phyloP scores from a whole-genome alignment of 2,329 filamentous ascomycete species.

The Diplocarpon mali region DNA sequence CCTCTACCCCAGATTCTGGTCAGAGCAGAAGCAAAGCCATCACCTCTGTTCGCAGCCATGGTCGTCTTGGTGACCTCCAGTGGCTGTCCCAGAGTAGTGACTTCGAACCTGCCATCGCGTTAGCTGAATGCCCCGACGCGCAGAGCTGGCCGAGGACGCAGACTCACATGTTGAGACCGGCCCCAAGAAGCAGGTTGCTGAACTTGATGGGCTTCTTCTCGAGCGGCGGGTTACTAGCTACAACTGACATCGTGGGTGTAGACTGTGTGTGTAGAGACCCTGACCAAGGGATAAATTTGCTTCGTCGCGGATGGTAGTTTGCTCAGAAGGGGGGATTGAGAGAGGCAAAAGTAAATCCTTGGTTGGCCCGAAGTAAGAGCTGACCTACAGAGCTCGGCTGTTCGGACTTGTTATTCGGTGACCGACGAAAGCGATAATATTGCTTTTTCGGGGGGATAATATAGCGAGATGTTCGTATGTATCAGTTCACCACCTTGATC shows the following conservation, averaged over 20 bases:
- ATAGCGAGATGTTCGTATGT: too few relatives aligned
- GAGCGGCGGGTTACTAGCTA: slow-evolving; percentile 41
- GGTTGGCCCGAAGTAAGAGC: not conserved
- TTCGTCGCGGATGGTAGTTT: slow-evolving; percentile 53
- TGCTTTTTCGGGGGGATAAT: not conserved
- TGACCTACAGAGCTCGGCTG: slow-evolving; percentile 1
- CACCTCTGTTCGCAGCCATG: slow-evolving; percentile 92
- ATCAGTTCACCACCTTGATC: not conserved
- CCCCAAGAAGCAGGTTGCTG: slow-evolving; percentile 73
- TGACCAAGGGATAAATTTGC: slow-evolving; percentile 95
- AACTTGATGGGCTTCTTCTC: slow-evolving; percentile 99
- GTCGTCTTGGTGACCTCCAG: slow-evolving; percentile 99
- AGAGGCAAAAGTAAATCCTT: not conserved
- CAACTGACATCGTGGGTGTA: slow-evolving; percentile 51
- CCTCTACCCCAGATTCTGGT: slow-evolving; percentile 86
- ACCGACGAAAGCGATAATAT: not conserved
- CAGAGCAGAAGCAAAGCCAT: slow-evolving; percentile 75
- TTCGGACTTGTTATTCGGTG: slow-evolving; percentile 2
- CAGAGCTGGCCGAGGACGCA: not conserved
- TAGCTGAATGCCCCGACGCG: not conserved
- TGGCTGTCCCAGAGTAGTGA: slow-evolving; percentile 59
- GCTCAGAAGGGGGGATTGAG: not conserved
- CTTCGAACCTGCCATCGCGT: slow-evolving; percentile 26
- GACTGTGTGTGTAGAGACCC: slow-evolving; percentile 55
- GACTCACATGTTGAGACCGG: slow-evolving; percentile 26